Evolutionary conservation across 2,329 filamentous ascomycete species (phyloP), one percentile per base, ranked within the genome.

Genomic region (Exophiala dermatitidis): DNA sequence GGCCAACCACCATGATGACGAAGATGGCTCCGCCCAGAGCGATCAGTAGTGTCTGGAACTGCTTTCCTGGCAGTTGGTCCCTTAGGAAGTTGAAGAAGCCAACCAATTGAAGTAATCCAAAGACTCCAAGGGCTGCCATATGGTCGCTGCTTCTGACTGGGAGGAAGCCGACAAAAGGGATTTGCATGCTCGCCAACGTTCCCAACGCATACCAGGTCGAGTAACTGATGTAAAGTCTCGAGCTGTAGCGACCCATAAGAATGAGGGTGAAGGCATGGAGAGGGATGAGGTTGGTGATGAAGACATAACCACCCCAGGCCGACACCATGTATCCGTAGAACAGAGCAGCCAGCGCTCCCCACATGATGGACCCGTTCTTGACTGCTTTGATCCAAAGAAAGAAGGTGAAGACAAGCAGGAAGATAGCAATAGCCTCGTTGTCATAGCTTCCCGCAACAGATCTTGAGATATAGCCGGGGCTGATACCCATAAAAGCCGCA

Each of bases 311-410:
- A 79, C 93, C 93, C 93, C 93, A 98, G 12, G 94, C 95, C 46
- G 91, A 93, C 60, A 98, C 93, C 93, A 98, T 98, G 82, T 98
- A 98, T 67, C 93, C 93, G 73, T 98, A 98, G 75, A 94, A 97
- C 51, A 98, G 79, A 41, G 93, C 93, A 64, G 90, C 93, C 59
- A 96, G 77, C 36, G 88, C 90, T 64, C 90, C 91, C 91, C 91
- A 98, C 72, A 96, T 87, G 70, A 95, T 90, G 47, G 93, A 97
- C 29, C 93, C 93, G 54, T 90, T 81, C 78, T 98, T 98, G 63
- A 98, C 80, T 19, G 93, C 89, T 80, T 97, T 97, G 75, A 98
- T 95, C 93, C 93, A 98, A 49, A 98, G 82, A 74, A 84, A 98
- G 74, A 98, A 98, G 69, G 93, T 98, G 71, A 95, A 96, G 61